Base-by-base conservation (phyloP, 148 eudicot genomes). In the Amaranthus hypochondriacus region DNA sequence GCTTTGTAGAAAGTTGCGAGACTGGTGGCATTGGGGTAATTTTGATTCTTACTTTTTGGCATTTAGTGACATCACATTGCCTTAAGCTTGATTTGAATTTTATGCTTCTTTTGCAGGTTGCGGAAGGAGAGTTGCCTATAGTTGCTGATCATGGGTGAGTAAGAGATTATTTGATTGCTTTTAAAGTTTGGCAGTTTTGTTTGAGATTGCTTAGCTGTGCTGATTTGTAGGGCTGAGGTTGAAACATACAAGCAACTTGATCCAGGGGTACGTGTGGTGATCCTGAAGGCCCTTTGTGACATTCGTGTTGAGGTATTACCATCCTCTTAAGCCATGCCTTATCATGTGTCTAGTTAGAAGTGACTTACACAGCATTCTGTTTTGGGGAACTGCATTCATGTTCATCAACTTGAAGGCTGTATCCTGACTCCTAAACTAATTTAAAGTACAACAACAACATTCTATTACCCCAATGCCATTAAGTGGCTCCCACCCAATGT, bases 1-100 rank as follows among this genome's bases (percentile, higher is more conserved):
- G 76, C 79, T 95, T 42, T 95, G 99, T 85, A 80, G 96, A 86
- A 95, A 95, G 76, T 78, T 95, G 88, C 87, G 94, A 81, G 96
- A 95, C 78, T 95, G 99, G 99, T 95, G 99, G 99, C 89, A 88
- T 77, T 95, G 99, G 99, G 99, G 99, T 95, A 92, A 81, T 66
- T 57, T 59, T 50, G 68, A 7, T 65, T 7, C 69, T 72, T 71
- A 68, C 49, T 56, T 56, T 4, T 70, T 64, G 15, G 56, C 57
- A 58, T 15, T 59, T 55, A 63, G 44, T 65, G 44, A 53, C 47
- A 71, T 71, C 44, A 68, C 51, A 44, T 50, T 28, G 66, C 68
- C 56, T 72, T 67, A 51, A 75, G 57, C 72, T 59, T 69, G 39
- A 57, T 62, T 56, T 73, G 52, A 67, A 46, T 79, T 66, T 61